Evolutionary conservation across 2,329 filamentous ascomycete genomes (phyloP).

Genomic region (Xylariales sp.): DNA sequence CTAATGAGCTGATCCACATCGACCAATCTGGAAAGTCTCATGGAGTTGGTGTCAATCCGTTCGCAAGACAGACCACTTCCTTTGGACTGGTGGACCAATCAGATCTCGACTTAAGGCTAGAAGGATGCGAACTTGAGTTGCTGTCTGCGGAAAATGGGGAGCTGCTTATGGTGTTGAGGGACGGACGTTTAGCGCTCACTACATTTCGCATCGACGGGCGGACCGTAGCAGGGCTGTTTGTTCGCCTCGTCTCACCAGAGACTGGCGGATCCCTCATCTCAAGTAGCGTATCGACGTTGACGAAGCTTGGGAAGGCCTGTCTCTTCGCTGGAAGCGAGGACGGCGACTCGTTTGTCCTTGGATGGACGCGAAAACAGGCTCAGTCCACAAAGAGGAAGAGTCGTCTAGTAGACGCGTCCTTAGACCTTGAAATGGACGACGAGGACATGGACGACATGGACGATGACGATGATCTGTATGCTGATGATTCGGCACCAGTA

Average conservation of each 20-base stretch:
- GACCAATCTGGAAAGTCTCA: slow-evolving; percentile 94
- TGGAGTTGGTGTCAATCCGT: slow-evolving; percentile 87
- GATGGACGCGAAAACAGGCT: slow-evolving; percentile 66
- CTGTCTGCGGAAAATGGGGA: slow-evolving; percentile 75
- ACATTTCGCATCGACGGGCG: slow-evolving; percentile 85
- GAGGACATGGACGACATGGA: slow-evolving; percentile 54
- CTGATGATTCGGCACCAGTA: slow-evolving; percentile 44
- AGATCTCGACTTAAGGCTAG: slow-evolving; percentile 71
- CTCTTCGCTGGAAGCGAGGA: slow-evolving; percentile 85
- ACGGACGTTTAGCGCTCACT: slow-evolving; percentile 70
- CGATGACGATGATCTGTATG: slow-evolving; percentile 63
- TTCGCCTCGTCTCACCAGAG: slow-evolving; percentile 60
- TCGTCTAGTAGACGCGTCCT: slow-evolving; percentile 50
- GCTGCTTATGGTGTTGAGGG: slow-evolving; percentile 73
- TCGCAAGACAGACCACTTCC: slow-evolving; percentile 74
- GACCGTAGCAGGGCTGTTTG: slow-evolving; percentile 79
- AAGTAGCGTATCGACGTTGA: slow-evolving; percentile 63
- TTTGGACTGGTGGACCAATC: slow-evolving; percentile 87
- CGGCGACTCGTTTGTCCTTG: slow-evolving; percentile 73
- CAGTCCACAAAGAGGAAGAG: slow-evolving; percentile 60
- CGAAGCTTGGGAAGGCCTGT: slow-evolving; percentile 60
- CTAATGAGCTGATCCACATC: slow-evolving; percentile 89
- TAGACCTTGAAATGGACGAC: slow-evolving; percentile 47
- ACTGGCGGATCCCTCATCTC: slow-evolving; percentile 60
- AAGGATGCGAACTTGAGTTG: slow-evolving; percentile 73